Base-by-base conservation (phyloP, 257 asterid species). In the Gardenia jasminoides region DNA sequence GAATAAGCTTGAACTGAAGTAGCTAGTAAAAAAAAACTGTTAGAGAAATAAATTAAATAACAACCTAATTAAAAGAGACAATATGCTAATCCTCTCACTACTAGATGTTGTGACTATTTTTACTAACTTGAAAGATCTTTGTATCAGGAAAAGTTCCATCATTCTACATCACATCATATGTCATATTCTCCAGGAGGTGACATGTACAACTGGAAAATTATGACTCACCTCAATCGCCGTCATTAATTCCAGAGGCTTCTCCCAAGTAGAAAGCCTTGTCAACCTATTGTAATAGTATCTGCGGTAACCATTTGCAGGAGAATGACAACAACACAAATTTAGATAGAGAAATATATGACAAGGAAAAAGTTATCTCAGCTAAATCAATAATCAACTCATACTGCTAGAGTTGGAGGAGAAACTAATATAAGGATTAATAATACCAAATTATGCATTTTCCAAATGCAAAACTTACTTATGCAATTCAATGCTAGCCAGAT, bases 221-320 rank as follows among this genome's bases (percentile, higher is more conserved):
- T 47, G 66, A 78, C 90, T 85, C 85, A 87, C 99, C 93, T 96
- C 97, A 62, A 74, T 80, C 67, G 86, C 81, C 7, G 94, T 90
- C 99, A 96, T 96, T 86, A 96, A 85, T 74, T 92, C 99, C 22
- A 79, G 64, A 71, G 99, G 99, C 89, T 92, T 96, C 83, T 91
- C 97, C 99, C 99, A 96, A 48, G 87, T 80, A 72, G 98, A 96
- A 79, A 90, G 65, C 84, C 61, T 83, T 80, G 97, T 91, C 88
- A 83, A 82, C 84, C 83, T 89, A 89, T 91, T 93, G 91, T 93
- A 91, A 82, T 91, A 95, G 77, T 76, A 95, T 80, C 99, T 95
- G 87, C 83, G 81, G 6, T 78, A 44, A 79, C 33, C 78, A 80
- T 77, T 78, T 76, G 70, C 28, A 71, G 70, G 67, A 82, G 50